Percentiles rank a stretch among this genome's conserved stretches.
These are phyloP conservation scores for Myrica gale DNA, from an alignment of 306 rosid genomes.

Conservation along the genomic window DNA sequence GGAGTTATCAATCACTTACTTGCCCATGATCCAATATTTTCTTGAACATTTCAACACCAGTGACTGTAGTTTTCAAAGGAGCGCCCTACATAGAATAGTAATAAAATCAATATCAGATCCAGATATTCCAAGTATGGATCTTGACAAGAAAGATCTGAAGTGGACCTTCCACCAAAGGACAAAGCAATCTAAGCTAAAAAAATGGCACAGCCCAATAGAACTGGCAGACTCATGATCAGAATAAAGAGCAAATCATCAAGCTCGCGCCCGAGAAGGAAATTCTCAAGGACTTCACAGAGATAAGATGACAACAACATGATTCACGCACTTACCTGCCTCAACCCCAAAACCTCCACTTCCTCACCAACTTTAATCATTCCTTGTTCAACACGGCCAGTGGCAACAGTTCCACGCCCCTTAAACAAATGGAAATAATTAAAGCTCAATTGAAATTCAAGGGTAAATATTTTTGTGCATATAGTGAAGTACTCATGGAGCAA, in stretches of 20 bases:
- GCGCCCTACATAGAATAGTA: constrained; percentile 47
- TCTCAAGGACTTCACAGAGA: constrained; percentile 10
- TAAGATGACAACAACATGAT: neutral
- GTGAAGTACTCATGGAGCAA: neutral
- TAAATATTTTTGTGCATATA: constrained; percentile 2
- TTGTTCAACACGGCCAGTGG: constrained; percentile 97
- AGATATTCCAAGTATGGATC: constrained; percentile 10
- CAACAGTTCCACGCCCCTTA: constrained; percentile 99
- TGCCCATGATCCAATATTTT: constrained; percentile 95
- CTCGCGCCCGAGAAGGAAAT: constrained; percentile 13
- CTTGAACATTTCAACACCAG: constrained; percentile 99
- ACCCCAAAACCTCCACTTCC: constrained; percentile 93
- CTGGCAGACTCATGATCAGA: constrained; percentile 9
- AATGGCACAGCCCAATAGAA: neutral
- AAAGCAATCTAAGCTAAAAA: constrained; percentile 20
- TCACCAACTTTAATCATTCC: constrained; percentile 89
- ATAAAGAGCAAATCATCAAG: constrained; percentile 14
- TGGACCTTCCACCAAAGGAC: neutral
- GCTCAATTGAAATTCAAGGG: constrained; percentile 6
- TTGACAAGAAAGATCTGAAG: constrained; percentile 1
- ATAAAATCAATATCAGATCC: constrained; percentile 22
- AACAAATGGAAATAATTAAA: constrained; percentile 27
- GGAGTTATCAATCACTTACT: constrained; percentile 48
- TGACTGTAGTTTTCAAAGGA: constrained; percentile 82
- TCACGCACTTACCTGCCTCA: constrained; percentile 61